These are phyloP conservation scores for Populus ilicifolia DNA, from an alignment of 345 rosid species.

Conservation along the genomic window DNA sequence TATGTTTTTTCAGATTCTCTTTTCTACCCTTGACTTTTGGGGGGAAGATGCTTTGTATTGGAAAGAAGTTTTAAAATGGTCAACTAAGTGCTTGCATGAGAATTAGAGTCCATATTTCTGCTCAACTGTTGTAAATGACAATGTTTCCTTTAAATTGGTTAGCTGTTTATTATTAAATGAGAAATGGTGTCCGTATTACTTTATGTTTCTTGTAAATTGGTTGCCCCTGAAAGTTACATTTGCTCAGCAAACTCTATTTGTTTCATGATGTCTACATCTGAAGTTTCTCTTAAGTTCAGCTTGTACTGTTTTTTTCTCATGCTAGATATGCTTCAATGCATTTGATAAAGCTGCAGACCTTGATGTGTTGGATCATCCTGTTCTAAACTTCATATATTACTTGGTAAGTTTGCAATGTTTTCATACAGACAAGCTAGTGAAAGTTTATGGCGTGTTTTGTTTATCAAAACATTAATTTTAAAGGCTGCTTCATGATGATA, in stretches of 20 bases:
- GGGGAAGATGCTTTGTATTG: background rate
- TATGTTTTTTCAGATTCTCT: background rate
- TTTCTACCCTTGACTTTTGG: background rate
- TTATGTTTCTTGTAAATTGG: background rate
- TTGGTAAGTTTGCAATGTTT: constrained; percentile 46
- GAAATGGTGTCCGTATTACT: background rate
- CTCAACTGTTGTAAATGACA: background rate
- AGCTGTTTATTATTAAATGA: too few species aligned
- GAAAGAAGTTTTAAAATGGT: background rate
- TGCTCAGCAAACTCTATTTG: background rate
- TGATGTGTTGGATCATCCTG: constrained; percentile 78
- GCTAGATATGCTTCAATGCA: constrained; percentile 77
- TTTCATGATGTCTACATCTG: background rate
- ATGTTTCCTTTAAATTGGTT: too few species aligned
- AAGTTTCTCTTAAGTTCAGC: constrained; percentile 2
- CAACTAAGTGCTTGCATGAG: background rate
- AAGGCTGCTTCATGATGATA: background rate
- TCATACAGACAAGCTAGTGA: background rate
- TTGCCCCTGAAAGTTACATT: background rate
- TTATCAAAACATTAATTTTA: background rate
- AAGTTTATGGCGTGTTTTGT: background rate
- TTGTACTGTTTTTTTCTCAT: constrained; percentile 7
- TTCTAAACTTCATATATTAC: constrained; percentile 78
- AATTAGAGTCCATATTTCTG: background rate
- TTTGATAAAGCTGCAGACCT: constrained; percentile 74